phyloP scores from a whole-genome alignment of 192 early-diverging fungal genomes.

The Rhizophagus sp. region DNA sequence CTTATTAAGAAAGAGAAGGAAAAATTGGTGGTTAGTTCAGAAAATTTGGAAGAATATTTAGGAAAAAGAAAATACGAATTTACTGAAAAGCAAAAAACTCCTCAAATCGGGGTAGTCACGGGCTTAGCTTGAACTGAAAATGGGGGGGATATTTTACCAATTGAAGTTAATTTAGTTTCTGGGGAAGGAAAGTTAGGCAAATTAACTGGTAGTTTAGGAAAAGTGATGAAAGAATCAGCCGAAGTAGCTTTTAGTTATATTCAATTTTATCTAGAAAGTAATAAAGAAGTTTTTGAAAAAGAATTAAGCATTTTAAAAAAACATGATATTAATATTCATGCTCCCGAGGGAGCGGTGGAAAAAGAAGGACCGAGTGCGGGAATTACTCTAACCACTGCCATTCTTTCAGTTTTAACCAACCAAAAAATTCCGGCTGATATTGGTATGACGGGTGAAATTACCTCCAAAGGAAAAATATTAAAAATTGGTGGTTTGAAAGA shows the following conservation, averaged over 20 bases:
- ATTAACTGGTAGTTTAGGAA: slow-evolving; percentile 10
- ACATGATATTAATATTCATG: slow-evolving; percentile 14
- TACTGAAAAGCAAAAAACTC: slow-evolving; percentile 1
- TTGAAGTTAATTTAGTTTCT: background rate
- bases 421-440: background rate
- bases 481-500: slow-evolving; percentile 23
- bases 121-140: slow-evolving; percentile 20
- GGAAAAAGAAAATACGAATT: slow-evolving; percentile 18
- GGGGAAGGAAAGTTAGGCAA: background rate
- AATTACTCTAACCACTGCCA: slow-evolving; percentile 6
- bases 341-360: background rate
- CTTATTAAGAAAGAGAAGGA: background rate
- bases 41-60: slow-evolving; percentile 9
- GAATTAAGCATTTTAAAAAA: background rate
- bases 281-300: slow-evolving; percentile 7
- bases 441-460: slow-evolving; percentile 25
- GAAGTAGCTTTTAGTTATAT: slow-evolving; percentile 18
- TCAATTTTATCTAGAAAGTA: background rate
- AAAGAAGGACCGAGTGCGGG: slow-evolving; percentile 24
- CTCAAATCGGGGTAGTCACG: background rate
- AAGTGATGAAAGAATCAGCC: slow-evolving; percentile 18
- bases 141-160: slow-evolving; percentile 20
- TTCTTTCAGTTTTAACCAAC: slow-evolving; percentile 16
- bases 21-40: slow-evolving; percentile 2
- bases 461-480: background rate